Evolutionary conservation across 1,139 yeast genomes (phyloP).

Genomic region (Pichia sp.): DNA sequence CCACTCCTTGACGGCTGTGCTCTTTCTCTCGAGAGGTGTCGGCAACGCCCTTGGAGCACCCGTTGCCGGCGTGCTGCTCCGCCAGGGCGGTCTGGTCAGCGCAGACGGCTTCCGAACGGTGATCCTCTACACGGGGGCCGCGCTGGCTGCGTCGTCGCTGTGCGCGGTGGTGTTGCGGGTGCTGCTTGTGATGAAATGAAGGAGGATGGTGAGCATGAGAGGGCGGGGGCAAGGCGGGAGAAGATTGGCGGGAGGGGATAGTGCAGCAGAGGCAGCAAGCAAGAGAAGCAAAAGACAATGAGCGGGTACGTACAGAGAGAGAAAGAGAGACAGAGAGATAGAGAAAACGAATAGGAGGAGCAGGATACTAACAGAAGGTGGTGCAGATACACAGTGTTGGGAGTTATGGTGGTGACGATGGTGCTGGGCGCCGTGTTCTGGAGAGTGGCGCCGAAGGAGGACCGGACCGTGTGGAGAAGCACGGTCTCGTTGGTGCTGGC

Average conservation of each 20-base stretch:
- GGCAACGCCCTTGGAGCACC: slow-evolving; percentile 37
- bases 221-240: no score
- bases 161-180: slow-evolving; percentile 1
- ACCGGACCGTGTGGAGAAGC: slow-evolving; percentile 81
- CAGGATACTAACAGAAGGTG: slow-evolving; percentile 3
- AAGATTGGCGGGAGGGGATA: neutral
- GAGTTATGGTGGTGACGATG: slow-evolving; percentile 57
- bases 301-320: slow-evolving; percentile 5
- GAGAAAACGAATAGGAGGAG: no score
- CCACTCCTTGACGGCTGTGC: slow-evolving; percentile 28
- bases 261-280: neutral
- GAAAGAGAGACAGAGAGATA: no score
- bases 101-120: neutral
- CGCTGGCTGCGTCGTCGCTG: neutral
- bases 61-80: slow-evolving; percentile 29
- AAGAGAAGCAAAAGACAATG: neutral
- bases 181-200: neutral
- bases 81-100: neutral
- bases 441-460: slow-evolving; percentile 48
- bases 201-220: no score
- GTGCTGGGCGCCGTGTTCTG: slow-evolving; percentile 58
- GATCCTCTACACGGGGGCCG: slow-evolving; percentile 1
- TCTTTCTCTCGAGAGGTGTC: slow-evolving; percentile 35
- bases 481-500: slow-evolving; percentile 76
- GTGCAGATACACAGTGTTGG: slow-evolving; percentile 62